These are phyloP conservation scores for Pachyrhizus erosus DNA, from an alignment of 306 rosid species.

Conservation along the genomic window DNA sequence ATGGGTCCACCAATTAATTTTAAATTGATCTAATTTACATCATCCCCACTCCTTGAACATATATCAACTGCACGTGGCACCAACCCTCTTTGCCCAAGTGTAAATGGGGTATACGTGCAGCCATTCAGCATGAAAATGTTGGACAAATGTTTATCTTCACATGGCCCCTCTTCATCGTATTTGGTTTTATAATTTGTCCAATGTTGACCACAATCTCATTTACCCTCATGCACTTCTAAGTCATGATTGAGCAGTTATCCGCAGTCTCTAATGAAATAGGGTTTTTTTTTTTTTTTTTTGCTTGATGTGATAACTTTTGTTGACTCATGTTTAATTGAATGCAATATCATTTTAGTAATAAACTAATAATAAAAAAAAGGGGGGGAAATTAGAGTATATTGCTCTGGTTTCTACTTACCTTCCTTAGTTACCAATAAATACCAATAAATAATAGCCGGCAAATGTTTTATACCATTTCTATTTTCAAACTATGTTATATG, in stretches of 20 bases:
- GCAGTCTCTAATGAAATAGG: neutral
- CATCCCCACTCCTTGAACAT: neutral
- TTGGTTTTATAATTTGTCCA: constrained; percentile 17
- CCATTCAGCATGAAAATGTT: constrained; percentile 23
- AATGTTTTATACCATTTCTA: neutral
- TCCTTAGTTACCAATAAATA: neutral
- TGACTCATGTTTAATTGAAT: constrained; percentile 30
- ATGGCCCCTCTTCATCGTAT: neutral
- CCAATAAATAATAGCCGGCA: neutral
- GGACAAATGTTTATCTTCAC: constrained; percentile 17
- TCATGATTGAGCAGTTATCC: constrained; percentile 2
- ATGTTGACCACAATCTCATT: constrained; percentile 28
- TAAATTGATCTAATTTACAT: neutral
- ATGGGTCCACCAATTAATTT: neutral
- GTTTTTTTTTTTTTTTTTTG: neutral
- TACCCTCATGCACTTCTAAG: neutral
- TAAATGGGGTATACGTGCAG: constrained; percentile 27
- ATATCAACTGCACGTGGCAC: neutral
- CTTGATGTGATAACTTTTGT: constrained; percentile 3
- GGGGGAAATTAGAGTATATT: neutral
- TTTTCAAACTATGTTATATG: neutral
- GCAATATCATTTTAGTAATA: neutral
- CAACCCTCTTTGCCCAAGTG: neutral
- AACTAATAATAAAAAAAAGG: neutral
- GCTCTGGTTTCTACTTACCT: neutral